phyloP scores from a whole-genome alignment of 257 asterid species.

The Scutellaria barbata region DNA sequence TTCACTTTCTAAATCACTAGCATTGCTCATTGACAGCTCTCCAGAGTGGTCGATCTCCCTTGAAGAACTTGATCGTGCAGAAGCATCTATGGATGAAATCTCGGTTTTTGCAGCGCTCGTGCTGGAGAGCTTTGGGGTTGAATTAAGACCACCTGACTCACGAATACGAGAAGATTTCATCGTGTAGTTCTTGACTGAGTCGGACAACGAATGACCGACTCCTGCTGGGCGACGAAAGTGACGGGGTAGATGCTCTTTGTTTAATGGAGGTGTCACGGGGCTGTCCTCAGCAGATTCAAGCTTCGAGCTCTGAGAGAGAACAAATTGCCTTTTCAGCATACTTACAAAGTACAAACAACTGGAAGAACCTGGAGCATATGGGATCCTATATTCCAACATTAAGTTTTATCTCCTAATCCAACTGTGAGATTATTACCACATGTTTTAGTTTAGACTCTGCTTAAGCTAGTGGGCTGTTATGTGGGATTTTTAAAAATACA shows the following conservation, averaged over 20 bases:
- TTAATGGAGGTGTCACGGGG: slow-evolving; percentile 75
- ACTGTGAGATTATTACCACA: too few species aligned
- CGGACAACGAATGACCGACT: slow-evolving; percentile 52
- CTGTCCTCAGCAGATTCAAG: slow-evolving; percentile 67
- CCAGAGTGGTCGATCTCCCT: slow-evolving; percentile 84
- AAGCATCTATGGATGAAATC: slow-evolving; percentile 77
- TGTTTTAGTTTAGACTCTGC: too few species aligned
- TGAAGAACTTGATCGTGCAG: slow-evolving; percentile 76
- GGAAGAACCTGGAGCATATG: too few species aligned
- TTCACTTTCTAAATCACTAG: slow-evolving; percentile 85
- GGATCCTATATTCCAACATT: too few species aligned
- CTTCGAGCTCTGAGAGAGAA: slow-evolving; percentile 61
- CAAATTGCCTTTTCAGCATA: neutral
- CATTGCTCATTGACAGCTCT: slow-evolving; percentile 90
- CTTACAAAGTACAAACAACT: too few species aligned
- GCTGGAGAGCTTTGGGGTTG: slow-evolving; percentile 82
- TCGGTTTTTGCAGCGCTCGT: slow-evolving; percentile 75
- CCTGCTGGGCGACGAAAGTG: slow-evolving; percentile 52
- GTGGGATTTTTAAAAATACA: too few species aligned
- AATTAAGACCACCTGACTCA: slow-evolving; percentile 61
- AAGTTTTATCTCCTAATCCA: too few species aligned
- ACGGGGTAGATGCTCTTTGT: slow-evolving; percentile 63
- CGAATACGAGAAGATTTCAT: slow-evolving; percentile 46
- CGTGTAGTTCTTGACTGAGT: slow-evolving; percentile 52
- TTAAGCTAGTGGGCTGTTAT: too few species aligned